A percentile compares a stretch with the other conserved stretches of the same genome.
phyloP scores from a whole-genome alignment of 2,329 filamentous ascomycete species.

The Ophiostoma populinum region DNA sequence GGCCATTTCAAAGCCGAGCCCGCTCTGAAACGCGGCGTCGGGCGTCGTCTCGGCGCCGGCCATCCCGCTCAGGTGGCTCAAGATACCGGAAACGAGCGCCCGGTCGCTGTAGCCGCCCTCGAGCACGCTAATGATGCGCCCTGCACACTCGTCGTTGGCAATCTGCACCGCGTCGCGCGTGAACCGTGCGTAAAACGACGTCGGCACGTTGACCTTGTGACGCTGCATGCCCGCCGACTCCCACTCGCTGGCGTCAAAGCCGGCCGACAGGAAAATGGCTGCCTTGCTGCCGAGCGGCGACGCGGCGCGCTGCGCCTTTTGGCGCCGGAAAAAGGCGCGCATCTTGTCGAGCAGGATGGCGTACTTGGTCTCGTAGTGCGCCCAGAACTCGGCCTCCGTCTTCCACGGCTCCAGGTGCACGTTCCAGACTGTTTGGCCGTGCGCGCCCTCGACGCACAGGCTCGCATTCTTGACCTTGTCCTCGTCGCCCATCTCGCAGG shows the following conservation, averaged over 20 bases:
- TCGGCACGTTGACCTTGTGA: constrained; percentile 89
- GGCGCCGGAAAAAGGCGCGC: constrained; percentile 53
- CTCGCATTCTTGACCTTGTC: constrained; percentile 91
- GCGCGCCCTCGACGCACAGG: constrained; percentile 83
- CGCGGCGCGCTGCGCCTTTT: constrained; percentile 37
- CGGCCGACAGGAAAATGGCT: constrained; percentile 86
- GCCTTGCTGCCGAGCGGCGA: constrained; percentile 32
- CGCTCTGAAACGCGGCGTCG: constrained; percentile 20
- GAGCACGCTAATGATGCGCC: constrained; percentile 74
- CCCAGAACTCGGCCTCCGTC: constrained; percentile 72
- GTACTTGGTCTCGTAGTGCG: constrained; percentile 68
- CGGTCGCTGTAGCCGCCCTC: constrained; percentile 94
- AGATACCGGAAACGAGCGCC: constrained; percentile 69
- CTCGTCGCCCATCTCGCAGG: constrained; percentile 83
- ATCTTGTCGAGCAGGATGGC: constrained; percentile 63
- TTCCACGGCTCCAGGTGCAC: constrained; percentile 84
- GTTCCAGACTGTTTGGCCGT: constrained; percentile 92
- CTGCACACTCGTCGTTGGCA: constrained; percentile 60
- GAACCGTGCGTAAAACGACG: constrained; percentile 86
- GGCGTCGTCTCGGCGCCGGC: constrained; percentile 33
- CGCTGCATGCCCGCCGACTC: constrained; percentile 87
- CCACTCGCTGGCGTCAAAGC: constrained; percentile 94
- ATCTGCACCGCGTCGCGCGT: constrained; percentile 71
- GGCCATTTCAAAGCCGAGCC: constrained; percentile 40
- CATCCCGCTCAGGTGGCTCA: constrained; percentile 80